Base-by-base conservation (phyloP, 495 filamentous ascomycete genomes). In the Talaromyces stipitatus region DNA sequence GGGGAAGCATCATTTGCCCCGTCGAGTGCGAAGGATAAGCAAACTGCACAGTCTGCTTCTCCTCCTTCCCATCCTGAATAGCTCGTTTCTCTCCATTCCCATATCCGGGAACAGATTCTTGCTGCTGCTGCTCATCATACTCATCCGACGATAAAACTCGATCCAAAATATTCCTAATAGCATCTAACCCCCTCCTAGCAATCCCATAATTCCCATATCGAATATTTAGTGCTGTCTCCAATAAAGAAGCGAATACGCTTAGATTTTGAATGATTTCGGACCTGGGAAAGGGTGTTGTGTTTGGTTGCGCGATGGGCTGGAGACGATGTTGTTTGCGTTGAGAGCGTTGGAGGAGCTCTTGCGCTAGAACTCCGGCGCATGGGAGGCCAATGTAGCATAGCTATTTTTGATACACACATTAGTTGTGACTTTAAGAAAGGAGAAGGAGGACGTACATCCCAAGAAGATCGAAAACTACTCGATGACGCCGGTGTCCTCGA, bases 181-280 rank as follows among this genome's bases (percentile, higher is more conserved):
- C 51, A 14, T 58, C 46, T 3, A 60, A 63, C 1, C 63, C 66
- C 24, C 63, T 60, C 43, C 58, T 50, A 14, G 58, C 57, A 27
- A 63, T 53, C 9, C 53, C 51, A 45, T 67, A 61, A 43, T 69
- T 65, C 0, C 64, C 63, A 27, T 69, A 64, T 18, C 62, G 16
- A 4, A 50, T 48, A 0, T 33, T 30, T 9, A 70, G 51, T 4
- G 65, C 57, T 4, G 58, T 64, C 7, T 64, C 63, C 4, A 72
- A 30, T 28, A 69, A 53, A 3, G 66, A 62, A 0, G 63, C 61
- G 51, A 85, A 80, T 46, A 83, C 70, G 47, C 77, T 82, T 2
- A 85, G 72, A 47, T 80, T 79, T 56, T 85, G 82, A 16, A 85
- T 80, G n/a, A 80, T 75, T 47, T 81, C 76, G 0, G 82, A 83